Base-by-base conservation (phyloP, 129 eudicot species). In the Saussurea involucrata region DNA sequence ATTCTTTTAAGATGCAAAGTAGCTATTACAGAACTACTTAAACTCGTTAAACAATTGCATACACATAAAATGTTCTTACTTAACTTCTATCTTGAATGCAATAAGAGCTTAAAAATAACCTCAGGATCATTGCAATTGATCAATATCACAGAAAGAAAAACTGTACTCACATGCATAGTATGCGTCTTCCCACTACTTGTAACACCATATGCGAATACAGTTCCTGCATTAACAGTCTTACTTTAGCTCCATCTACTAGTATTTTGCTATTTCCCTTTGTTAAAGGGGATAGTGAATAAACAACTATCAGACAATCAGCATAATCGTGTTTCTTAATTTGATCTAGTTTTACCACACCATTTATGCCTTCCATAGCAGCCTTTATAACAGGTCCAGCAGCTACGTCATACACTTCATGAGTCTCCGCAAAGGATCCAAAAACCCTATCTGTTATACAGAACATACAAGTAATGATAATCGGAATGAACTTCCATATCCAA, bases 161-260 rank as follows among this genome's bases (percentile, higher is more conserved):
- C 25, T 55, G 60, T 31, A 81, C 97, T 95, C 81, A 95, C 99
- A 92, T 95, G 99, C 99, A 95, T 95, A 6, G 99, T 95, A 81
- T 95, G 99, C 5, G 99, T 95, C 88, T 95, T 95, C 69, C 99
- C 99, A 88, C 99, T 95, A 63, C 99, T 95, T 82, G 99, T 95
- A 75, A 95, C 99, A 84, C 99, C 99, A 86, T 95, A 95, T 37
- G 99, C 99, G 77, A 95, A 95, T 17, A 95, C 99, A 72, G 99
- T 95, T 68, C 99, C 99, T 95, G 87, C 87, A 83, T 67, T 65
- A 72, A 42, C 49, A 73, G 22, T 29, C 73, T 28, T 49, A 65
- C 44, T 75, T 87, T 57, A 82, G 73, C 61, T 68, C 75, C 32
- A 49, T 22, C 18, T 18, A 18, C 20, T 28, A 69, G 15, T 18